Evolutionary conservation across 352 stramenopile genomes (phyloP), one percentile per base, ranked within the genome.

Genomic region (Blastocystis sp.): DNA sequence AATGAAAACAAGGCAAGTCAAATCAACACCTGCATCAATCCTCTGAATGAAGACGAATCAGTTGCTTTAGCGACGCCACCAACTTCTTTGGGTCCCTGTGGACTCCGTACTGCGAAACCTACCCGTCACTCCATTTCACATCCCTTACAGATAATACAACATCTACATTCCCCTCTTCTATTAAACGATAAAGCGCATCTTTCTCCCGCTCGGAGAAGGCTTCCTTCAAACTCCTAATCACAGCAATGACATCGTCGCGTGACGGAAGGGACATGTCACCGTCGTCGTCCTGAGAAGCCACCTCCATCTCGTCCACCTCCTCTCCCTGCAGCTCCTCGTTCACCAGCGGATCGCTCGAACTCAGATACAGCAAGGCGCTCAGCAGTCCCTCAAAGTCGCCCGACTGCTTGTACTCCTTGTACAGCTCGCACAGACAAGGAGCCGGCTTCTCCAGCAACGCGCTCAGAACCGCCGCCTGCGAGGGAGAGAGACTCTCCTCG

Each of bases 361-460:
- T 44, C 49, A 78, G 16, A 38, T 57, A 38, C n/a, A 78, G 8
- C 11, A 78, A 24, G 11, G 67, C 67, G 24, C 42, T 38, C 67
- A 78, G 24, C 67, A 78, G 49, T 24, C 67, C 67, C 67, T 78
- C 67, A 61, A 78, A 78, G 27, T 78, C 67, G 2, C 44, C 34
- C 49, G 67, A 78, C 16, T 24, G 67, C n/a, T 21, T 14, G 34
- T 78, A 78, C 44, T 78, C 67, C 44, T 53, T 21, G 36, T 78
- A 78, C 16, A 78, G 48, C 11, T 56, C 67, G 27, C 38, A 16
- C 32, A 78, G 38, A 1, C 38, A 49, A 4, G 18, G 38, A 40
- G n/a, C 27, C n/a, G 67, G 44, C 44, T 78, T 40, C 32, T 61
- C 36, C 38, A 78, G 24, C 67, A 78, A 42, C 18, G 7, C 67